A percentile compares a stretch with the other conserved stretches of the same genome.
These are phyloP conservation scores for Boletus semigastroideus DNA, from an alignment of 1,284 basidiomycete genomes.

Conservation along the genomic window DNA sequence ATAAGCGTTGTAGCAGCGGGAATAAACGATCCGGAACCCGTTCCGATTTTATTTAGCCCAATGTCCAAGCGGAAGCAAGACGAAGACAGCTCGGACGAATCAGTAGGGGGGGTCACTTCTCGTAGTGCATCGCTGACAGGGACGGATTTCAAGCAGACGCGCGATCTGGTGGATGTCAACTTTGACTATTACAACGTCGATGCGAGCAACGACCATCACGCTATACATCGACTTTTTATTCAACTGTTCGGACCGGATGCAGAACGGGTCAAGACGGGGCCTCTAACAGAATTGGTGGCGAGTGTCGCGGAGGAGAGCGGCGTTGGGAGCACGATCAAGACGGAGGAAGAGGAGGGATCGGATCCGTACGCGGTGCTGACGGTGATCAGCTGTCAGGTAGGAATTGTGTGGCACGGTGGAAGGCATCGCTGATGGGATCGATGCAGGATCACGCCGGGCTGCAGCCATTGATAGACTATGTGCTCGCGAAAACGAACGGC, in stretches of 20 bases:
- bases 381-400: slow-evolving; percentile 77
- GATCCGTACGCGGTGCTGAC: slow-evolving; percentile 87
- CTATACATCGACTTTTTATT: slow-evolving; percentile 75
- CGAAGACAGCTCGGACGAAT: slow-evolving; percentile 13
- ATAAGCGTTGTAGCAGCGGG: slow-evolving; percentile 10
- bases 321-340: slow-evolving; percentile 90
- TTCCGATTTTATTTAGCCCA: background rate
- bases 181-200: slow-evolving; percentile 93
- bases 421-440: background rate
- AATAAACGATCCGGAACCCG: no score
- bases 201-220: slow-evolving; percentile 80
- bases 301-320: slow-evolving; percentile 52
- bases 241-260: slow-evolving; percentile 87
- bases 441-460: slow-evolving; percentile 69
- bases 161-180: slow-evolving; percentile 69
- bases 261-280: slow-evolving; percentile 64
- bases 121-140: background rate
- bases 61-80: slow-evolving; percentile 32
- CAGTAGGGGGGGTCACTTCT: slow-evolving; percentile 11
- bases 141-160: slow-evolving; percentile 10
- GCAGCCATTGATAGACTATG: slow-evolving; percentile 70
- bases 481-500: slow-evolving; percentile 49
- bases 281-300: slow-evolving; percentile 77
- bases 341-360: slow-evolving; percentile 77
- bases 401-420: slow-evolving; percentile 27